These are phyloP conservation scores for Omphalotus olearius DNA, from an alignment of 1,284 basidiomycete genomes.

Conservation along the genomic window DNA sequence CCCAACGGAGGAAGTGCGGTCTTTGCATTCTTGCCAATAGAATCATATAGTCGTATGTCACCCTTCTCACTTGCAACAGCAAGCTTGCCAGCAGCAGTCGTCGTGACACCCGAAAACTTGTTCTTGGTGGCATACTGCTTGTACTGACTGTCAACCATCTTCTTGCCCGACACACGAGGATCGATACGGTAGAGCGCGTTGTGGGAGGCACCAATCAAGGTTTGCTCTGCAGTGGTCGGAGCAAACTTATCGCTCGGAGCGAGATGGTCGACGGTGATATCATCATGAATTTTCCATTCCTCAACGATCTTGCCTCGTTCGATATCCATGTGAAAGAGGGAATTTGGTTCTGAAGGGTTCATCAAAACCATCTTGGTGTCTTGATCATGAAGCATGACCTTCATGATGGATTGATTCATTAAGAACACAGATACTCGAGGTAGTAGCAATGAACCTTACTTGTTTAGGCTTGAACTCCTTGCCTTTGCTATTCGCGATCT, in stretches of 20 bases:
- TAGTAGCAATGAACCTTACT: constrained; percentile 39
- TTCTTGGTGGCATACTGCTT: constrained; percentile 97
- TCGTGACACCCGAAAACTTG: constrained; percentile 91
- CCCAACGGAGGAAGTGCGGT: constrained; percentile 95
- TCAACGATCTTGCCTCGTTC: constrained; percentile 97
- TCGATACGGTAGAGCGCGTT: constrained; percentile 98
- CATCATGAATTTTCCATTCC: constrained; percentile 96
- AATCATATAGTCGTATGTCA: constrained; percentile 93
- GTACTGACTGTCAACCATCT: constrained; percentile 93
- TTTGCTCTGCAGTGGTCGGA: constrained; percentile 90
- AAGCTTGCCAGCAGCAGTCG: constrained; percentile 83
- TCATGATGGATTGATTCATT: constrained; percentile 1
- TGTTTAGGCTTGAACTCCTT: constrained; percentile 85
- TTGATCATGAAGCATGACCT: constrained; percentile 98
- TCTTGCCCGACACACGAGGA: constrained; percentile 86
- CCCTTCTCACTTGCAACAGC: constrained; percentile 97
- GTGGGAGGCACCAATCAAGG: constrained; percentile 88
- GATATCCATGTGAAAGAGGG: constrained; percentile 90
- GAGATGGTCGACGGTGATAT: constrained; percentile 84
- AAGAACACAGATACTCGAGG: constrained; percentile 4
- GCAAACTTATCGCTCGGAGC: constrained; percentile 95
- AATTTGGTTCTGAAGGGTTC: constrained; percentile 81
- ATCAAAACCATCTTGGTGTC: constrained; percentile 95
- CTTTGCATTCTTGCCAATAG: constrained; percentile 98
- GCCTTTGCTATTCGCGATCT: constrained; percentile 78